phyloP scores from a whole-genome alignment of 2,329 filamentous ascomycete genomes.

The Fusarium pseudocircinatum region DNA sequence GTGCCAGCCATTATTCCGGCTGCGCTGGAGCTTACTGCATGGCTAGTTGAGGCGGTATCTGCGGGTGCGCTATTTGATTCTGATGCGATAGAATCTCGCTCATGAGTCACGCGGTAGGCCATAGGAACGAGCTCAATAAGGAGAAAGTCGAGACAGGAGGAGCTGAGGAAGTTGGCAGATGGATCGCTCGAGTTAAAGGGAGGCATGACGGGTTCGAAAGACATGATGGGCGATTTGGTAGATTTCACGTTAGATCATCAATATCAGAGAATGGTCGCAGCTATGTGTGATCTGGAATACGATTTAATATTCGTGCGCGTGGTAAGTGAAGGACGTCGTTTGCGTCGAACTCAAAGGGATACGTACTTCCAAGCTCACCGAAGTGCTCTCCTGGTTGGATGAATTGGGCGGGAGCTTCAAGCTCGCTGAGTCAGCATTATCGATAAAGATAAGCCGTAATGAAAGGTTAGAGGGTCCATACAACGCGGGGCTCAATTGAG shows the following conservation, averaged over 20 bases:
- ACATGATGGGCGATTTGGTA: constrained; percentile 61
- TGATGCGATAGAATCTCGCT: constrained; percentile 66
- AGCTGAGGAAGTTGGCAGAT: constrained; percentile 77
- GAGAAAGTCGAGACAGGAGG: constrained; percentile 91
- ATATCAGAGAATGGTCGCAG: not conserved
- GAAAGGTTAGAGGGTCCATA: not conserved
- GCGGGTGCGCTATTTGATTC: constrained; percentile 34
- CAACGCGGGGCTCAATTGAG: constrained; percentile 18
- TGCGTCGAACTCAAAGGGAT: constrained; percentile 15
- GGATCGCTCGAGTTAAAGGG: constrained; percentile 79
- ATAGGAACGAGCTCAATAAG: constrained; percentile 97
- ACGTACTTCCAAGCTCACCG: constrained; percentile 15
- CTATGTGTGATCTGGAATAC: not conserved
- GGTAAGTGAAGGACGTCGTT: not conserved
- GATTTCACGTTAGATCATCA: not conserved
- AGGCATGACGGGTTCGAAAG: constrained; percentile 75
- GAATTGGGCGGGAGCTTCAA: not conserved
- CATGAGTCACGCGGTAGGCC: constrained; percentile 84
- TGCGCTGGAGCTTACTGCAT: constrained; percentile 41
- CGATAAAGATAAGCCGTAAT: constrained; percentile 3
- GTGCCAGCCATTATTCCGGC: constrained; percentile 38
- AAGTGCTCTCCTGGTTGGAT: not conserved
- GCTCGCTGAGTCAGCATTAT: constrained; percentile 13
- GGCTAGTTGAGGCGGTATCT: constrained; percentile 33
- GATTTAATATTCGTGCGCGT: not conserved